Base-by-base conservation (phyloP, 1,139 yeast species). In the Entelexis paramagnoliae region DNA sequence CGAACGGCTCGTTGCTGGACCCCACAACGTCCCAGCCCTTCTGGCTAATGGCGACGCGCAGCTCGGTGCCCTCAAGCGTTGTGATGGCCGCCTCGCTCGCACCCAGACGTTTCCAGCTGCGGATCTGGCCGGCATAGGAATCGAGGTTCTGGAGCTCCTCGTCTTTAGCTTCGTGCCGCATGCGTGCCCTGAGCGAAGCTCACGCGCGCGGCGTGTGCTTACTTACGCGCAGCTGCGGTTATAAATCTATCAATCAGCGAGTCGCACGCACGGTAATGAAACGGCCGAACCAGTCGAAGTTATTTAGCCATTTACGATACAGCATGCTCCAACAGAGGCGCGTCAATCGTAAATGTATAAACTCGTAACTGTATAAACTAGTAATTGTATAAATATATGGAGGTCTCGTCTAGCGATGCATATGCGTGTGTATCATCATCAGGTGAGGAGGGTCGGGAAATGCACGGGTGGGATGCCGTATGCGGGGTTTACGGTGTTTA, bases 1-100 rank as follows among this genome's bases (percentile, higher is more conserved):
- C 79, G 58, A 60, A 74, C 7, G 60, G 51, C 3, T 48, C 51
- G 20, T 44, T 38, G 14, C 35, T 35, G 14, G 34, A 16, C 24
- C 28, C 50, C 2, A 19, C 26, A 11, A 59, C 53, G 49, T 33
- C 35, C 69, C 71, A 66, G 30, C 71, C 70, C 35, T 55, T 49
- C 3, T 53, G 20, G 6, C 62, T 57, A 42, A 64, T 57, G n/a
- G 46, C 49, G 0, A 62, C 57, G 1, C 19, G 9, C 2, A 59
- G 49, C 7, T 4, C 11, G 13, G 40, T 40, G 4, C 52, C 57
- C 48, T 68, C 71, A 2, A 54, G 40, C 2, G 70, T 67, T 1
- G 28, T 51, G 1, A 67, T 53, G 1, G 35, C 35, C 17, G 53
- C 41, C 7, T 38, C 22, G 17, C 47, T 38, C 1, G 20, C 38